These are phyloP conservation scores for Davidsoniella neocaledoniae DNA, from an alignment of 2,329 filamentous ascomycete genomes.

Conservation along the genomic window DNA sequence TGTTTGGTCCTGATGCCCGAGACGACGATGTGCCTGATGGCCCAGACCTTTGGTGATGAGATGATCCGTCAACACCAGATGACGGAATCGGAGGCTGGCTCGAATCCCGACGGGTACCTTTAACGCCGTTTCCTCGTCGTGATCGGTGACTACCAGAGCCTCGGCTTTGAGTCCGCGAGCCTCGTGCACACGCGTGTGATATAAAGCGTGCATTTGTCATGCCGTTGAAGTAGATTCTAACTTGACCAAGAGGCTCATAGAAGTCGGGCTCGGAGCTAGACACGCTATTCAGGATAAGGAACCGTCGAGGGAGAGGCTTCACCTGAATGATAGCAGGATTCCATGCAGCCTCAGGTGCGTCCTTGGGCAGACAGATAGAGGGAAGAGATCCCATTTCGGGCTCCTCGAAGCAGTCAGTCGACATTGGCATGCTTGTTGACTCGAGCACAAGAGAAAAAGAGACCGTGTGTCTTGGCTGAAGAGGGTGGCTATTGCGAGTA, in stretches of 20 bases:
- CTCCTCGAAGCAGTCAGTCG: slow-evolving; percentile 66
- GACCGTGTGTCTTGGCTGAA: background rate
- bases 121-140: slow-evolving; percentile 16
- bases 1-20: too few relatives aligned
- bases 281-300: slow-evolving; percentile 24
- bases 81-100: background rate
- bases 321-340: slow-evolving; percentile 35
- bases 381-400: slow-evolving; percentile 68
- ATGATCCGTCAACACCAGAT: too few relatives aligned
- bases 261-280: slow-evolving; percentile 22
- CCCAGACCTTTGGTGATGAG: too few relatives aligned
- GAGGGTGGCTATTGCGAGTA: background rate
- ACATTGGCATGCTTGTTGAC: slow-evolving; percentile 40
- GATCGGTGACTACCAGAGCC: slow-evolving; percentile 14
- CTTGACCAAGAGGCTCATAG: slow-evolving; percentile 18
- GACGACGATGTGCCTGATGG: too few relatives aligned
- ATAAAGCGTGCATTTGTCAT: slow-evolving; percentile 24
- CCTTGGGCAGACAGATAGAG: slow-evolving; percentile 47
- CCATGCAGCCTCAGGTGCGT: slow-evolving; percentile 46
- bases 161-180: slow-evolving; percentile 19
- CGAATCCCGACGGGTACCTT: background rate
- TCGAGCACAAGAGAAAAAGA: background rate
- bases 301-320: slow-evolving; percentile 36
- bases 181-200: slow-evolving; percentile 21
- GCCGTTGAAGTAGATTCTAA: slow-evolving; percentile 23